Evolutionary conservation across 768 basidiomycete genomes (phyloP), one percentile per base, ranked within the genome.

Genomic region (Phlegmacium glaucopus): DNA sequence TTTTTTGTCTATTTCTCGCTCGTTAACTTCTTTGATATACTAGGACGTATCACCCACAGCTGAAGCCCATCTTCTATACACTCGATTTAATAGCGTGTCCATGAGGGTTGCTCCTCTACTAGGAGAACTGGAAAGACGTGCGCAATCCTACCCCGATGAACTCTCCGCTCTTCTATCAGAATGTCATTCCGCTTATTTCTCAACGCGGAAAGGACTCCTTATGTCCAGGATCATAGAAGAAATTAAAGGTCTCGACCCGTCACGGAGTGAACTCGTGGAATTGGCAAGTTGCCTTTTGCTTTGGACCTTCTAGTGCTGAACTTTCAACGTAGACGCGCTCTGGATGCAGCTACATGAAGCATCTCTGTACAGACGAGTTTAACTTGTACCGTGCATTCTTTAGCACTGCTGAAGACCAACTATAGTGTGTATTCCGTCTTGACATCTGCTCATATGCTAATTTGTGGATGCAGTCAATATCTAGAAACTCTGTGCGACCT

Each of bases 261-360:
- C 70, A 2, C 70, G 77, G 48, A 88, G 84, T 4, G 94, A 95
- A 42, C 72, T 99, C 4, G 93, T 98, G 11, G 90, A 93, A 56
- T 69, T 98, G 52, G 93, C 94, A 51, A 44, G 74, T 55, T 0
- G 40, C 10, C 29, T 17, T 9, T 8, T 35, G 28, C n/a, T 40
- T 41, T 18, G 30, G 35, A 15, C 44, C 12, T 16, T 32, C 35
- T 32, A 9, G 50, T 3, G 42, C 48, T 26, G 18, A 49, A 29
- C 15, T 30, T 53, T 7, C 18, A 39, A 45, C 46, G 12, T 43
- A 95, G 93, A 95, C 95, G 1, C 77, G 92, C 43, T 76, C 89
- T 1, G 96, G 96, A 6, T 97, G 94, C 62, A 84, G 87, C 47
- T 96, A 94, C 63, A 70, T 99, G 42, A 94, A 94, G 58, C 88